These are phyloP conservation scores for Populus tomentosa DNA, from an alignment of 441 rosid species.

Conservation along the genomic window DNA sequence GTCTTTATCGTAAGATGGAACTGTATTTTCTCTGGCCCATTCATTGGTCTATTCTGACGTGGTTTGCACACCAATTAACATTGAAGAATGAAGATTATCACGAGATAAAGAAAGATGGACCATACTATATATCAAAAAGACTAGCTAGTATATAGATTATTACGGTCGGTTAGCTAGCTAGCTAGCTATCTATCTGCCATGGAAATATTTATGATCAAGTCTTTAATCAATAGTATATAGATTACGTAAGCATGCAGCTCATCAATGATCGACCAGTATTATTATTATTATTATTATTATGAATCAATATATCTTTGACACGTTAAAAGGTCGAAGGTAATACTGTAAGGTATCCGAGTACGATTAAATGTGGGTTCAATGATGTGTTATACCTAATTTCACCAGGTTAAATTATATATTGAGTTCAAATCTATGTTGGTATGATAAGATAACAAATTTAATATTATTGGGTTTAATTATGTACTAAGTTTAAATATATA, in stretches of 20 bases:
- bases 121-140: neutral
- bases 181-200: neutral
- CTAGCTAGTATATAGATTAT: neutral
- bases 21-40: conserved; percentile 5
- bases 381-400: no score
- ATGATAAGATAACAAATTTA: no score
- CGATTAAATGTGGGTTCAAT: no score
- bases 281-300: no score
- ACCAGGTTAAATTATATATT: no score
- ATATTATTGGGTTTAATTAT: no score
- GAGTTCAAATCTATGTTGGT: no score
- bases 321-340: no score
- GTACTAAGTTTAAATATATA: no score
- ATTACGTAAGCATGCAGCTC: neutral
- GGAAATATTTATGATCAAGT: neutral
- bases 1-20: conserved; percentile 41
- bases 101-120: no score
- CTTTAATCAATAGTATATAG: neutral
- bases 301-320: no score
- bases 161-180: neutral
- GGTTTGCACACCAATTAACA: conserved; percentile 33
- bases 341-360: no score
- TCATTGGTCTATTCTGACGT: conserved; percentile 30
- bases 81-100: neutral
- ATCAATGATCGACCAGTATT: neutral